A percentile compares a stretch with the other conserved stretches of the same genome.
These are phyloP conservation scores for Begonia peltatifolia DNA, from an alignment of 306 rosid species.

Conservation along the genomic window DNA sequence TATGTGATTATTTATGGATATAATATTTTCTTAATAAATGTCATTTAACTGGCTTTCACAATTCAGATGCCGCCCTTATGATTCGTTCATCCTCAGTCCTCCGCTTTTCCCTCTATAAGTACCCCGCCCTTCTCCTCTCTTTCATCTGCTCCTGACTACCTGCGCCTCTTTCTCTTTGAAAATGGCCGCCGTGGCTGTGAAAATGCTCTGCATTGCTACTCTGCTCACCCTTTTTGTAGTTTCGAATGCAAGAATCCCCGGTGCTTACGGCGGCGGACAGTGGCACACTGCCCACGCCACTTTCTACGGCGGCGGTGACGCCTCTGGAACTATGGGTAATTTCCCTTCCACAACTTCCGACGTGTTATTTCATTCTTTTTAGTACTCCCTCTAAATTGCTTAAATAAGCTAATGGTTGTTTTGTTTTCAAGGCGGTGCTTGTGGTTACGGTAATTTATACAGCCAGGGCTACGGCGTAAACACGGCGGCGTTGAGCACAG, in stretches of 20 bases:
- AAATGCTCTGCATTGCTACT: background rate
- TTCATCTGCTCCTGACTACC: background rate
- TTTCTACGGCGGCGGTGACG: constrained; percentile 1
- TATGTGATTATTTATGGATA: no score
- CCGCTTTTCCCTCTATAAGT: background rate
- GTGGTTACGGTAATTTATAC: background rate
- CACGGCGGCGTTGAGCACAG: constrained; percentile 1
- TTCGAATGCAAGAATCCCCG: background rate
- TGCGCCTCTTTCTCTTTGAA: background rate
- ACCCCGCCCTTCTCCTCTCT: background rate
- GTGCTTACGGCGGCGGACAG: background rate
- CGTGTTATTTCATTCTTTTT: background rate
- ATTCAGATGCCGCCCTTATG: no score
- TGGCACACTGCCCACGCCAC: background rate
- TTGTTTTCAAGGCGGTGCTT: background rate
- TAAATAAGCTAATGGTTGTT: background rate
- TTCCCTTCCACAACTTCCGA: background rate
- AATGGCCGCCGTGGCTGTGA: background rate
- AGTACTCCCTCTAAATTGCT: background rate
- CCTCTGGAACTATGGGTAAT: background rate
- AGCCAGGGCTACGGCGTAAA: constrained; percentile 1
- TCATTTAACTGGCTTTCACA: no score
- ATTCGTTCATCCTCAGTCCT: background rate
- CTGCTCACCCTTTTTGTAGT: background rate
- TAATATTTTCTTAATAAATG: no score